These are phyloP conservation scores for Gyrodon lividus DNA, from an alignment of 768 basidiomycete species.

Conservation along the genomic window DNA sequence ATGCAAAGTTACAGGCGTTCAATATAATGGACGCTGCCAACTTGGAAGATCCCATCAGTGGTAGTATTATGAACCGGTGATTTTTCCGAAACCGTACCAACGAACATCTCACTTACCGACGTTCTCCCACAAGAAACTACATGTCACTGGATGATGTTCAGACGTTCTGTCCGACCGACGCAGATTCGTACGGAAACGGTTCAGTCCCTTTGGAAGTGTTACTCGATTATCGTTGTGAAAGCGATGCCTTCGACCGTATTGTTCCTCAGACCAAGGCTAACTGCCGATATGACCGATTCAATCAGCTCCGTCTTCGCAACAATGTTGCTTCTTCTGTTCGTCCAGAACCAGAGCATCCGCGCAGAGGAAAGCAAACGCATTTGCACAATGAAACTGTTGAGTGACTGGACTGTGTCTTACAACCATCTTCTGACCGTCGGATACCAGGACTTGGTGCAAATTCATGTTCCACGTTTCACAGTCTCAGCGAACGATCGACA, in stretches of 20 bases:
- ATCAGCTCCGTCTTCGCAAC: conserved; percentile 80
- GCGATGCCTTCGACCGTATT: conserved; percentile 80
- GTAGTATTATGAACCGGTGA: conserved; percentile 84
- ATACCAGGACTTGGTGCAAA: conserved; percentile 71
- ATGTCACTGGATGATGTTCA: conserved; percentile 79
- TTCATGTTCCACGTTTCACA: conserved; percentile 83
- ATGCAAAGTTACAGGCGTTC: conserved; percentile 76
- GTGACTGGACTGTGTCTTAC: conserved; percentile 6
- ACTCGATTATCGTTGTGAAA: conserved; percentile 82
- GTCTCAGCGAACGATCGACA: conserved; percentile 82
- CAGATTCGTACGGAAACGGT: conserved; percentile 42
- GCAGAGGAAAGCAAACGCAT: conserved; percentile 39
- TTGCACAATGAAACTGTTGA: conserved; percentile 64
- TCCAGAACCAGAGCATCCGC: conserved; percentile 37
- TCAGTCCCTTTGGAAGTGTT: conserved; percentile 88
- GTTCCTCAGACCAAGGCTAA: conserved; percentile 86
- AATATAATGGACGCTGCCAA: conserved; percentile 78
- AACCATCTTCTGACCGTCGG: conserved; percentile 10
- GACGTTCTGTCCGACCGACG: conserved; percentile 71
- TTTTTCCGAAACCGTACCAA: neutral
- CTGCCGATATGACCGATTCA: conserved; percentile 93
- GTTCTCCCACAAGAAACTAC: conserved; percentile 57
- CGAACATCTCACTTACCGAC: neutral
- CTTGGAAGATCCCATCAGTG: conserved; percentile 79
- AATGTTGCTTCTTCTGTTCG: conserved; percentile 55